Evolutionary conservation across 2,329 filamentous ascomycete genomes (phyloP).

Genomic region (Fonsecaea monophora): DNA sequence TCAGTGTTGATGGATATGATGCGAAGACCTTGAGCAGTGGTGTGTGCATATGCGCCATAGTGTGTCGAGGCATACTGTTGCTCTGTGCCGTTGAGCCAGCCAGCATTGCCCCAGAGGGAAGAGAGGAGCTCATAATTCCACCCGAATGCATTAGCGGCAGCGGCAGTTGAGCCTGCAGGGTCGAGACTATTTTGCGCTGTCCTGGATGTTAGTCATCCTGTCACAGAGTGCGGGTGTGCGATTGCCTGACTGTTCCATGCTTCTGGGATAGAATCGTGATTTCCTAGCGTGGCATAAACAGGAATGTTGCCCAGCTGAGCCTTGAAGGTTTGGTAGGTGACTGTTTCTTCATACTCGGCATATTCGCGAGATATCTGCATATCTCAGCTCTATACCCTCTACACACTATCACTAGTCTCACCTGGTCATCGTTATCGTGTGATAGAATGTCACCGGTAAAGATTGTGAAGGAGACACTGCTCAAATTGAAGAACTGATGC

Average conservation of each 20-base stretch:
- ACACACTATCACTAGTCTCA: background rate
- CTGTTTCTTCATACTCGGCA: conserved; percentile 15
- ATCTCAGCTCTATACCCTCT: background rate
- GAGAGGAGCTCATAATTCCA: conserved; percentile 15
- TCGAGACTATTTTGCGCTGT: conserved; percentile 4
- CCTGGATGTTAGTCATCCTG: background rate
- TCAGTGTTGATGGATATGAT: conserved; percentile 15
- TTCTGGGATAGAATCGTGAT: conserved; percentile 11
- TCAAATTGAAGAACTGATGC: conserved; percentile 9
- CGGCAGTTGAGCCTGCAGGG: background rate
- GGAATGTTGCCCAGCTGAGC: conserved; percentile 14
- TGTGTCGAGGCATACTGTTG: conserved; percentile 5
- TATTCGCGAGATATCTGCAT: conserved; percentile 10
- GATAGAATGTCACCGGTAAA: conserved; percentile 14
- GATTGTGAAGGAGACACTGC: conserved; percentile 4
- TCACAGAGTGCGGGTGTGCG: background rate
- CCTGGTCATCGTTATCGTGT: conserved; percentile 14
- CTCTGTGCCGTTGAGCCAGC: conserved; percentile 6
- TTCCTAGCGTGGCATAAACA: conserved; percentile 9
- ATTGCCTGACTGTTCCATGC: conserved; percentile 9
- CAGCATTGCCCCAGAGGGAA: conserved; percentile 7
- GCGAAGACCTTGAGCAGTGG: background rate
- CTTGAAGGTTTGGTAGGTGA: conserved; percentile 13
- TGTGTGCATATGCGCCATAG: conserved; percentile 16
- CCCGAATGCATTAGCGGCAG: conserved; percentile 7